phyloP scores from a whole-genome alignment of 441 rosid genomes.

The Euphorbia neoarborescens region DNA sequence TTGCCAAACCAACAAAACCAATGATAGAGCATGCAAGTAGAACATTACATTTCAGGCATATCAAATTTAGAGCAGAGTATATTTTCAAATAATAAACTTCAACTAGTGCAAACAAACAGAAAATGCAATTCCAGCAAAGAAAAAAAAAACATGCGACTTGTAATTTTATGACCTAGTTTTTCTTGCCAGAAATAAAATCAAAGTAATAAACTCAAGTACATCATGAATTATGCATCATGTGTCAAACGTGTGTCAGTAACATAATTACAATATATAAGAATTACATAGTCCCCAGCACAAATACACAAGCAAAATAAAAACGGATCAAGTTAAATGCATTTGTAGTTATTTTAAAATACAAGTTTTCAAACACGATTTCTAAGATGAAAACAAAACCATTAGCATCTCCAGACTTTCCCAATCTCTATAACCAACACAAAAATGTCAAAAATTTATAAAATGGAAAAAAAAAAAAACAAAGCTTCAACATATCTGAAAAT shows the following conservation, averaged over 20 bases:
- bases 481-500: not conserved
- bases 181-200: not conserved
- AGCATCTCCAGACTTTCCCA: not conserved
- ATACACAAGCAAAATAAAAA: not conserved
- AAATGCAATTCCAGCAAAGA: not conserved
- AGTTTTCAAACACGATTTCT: not conserved
- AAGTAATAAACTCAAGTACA: not conserved
- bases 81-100: not conserved
- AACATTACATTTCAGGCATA: not conserved
- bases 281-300: not conserved
- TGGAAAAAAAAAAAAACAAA: not conserved
- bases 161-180: not conserved
- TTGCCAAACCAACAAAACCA: not conserved
- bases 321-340: not conserved
- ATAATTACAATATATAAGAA: not conserved
- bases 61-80: constrained; percentile 8
- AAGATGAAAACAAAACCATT: not conserved
- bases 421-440: not conserved
- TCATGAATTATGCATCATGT: not conserved
- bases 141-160: not conserved
- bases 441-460: not conserved
- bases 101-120: not conserved
- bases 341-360: not conserved
- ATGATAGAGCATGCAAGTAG: not conserved
- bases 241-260: not conserved